Evolutionary conservation across 495 filamentous ascomycete species (phyloP).

Genomic region (Lepraria neglecta): DNA sequence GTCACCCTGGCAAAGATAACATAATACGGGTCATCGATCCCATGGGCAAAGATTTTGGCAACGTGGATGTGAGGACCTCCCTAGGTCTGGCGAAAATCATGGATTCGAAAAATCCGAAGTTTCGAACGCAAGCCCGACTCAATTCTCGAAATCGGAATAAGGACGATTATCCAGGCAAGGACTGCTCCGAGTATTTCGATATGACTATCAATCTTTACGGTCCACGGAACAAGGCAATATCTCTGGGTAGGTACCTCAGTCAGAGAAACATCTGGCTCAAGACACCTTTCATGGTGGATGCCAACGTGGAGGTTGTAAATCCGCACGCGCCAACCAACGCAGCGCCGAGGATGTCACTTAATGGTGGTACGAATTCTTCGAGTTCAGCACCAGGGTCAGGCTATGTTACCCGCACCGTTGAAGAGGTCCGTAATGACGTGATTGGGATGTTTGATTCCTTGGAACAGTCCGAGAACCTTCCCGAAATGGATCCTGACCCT

Average conservation of each 20-base stretch:
- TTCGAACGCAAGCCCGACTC: slow-evolving; percentile 63
- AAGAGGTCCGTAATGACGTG: slow-evolving; percentile 80
- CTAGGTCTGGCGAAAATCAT: slow-evolving; percentile 62
- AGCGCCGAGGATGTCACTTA: slow-evolving; percentile 24
- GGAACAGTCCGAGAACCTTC: slow-evolving; percentile 63
- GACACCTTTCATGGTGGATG: slow-evolving; percentile 56
- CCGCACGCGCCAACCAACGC: slow-evolving; percentile 50
- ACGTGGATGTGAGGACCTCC: slow-evolving; percentile 63
- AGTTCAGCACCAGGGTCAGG: slow-evolving; percentile 30
- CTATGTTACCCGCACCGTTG: slow-evolving; percentile 58
- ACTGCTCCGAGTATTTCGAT: slow-evolving; percentile 45
- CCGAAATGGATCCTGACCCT: slow-evolving; percentile 60
- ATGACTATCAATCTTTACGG: slow-evolving; percentile 75
- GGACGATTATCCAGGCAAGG: slow-evolving; percentile 51
- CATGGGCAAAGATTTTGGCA: slow-evolving; percentile 62
- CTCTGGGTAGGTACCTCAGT: slow-evolving; percentile 59
- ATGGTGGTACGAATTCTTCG: slow-evolving; percentile 20
- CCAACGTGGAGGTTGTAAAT: slow-evolving; percentile 60
- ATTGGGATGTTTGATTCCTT: slow-evolving; percentile 83
- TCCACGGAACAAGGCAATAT: slow-evolving; percentile 53
- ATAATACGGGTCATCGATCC: slow-evolving; percentile 66
- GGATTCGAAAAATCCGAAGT: slow-evolving; percentile 50
- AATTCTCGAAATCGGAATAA: slow-evolving; percentile 50
- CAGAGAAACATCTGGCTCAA: slow-evolving; percentile 59
- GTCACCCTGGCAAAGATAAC: slow-evolving; percentile 47